phyloP scores from a whole-genome alignment of 2,329 filamentous ascomycete species.

The Cadophora gregata region DNA sequence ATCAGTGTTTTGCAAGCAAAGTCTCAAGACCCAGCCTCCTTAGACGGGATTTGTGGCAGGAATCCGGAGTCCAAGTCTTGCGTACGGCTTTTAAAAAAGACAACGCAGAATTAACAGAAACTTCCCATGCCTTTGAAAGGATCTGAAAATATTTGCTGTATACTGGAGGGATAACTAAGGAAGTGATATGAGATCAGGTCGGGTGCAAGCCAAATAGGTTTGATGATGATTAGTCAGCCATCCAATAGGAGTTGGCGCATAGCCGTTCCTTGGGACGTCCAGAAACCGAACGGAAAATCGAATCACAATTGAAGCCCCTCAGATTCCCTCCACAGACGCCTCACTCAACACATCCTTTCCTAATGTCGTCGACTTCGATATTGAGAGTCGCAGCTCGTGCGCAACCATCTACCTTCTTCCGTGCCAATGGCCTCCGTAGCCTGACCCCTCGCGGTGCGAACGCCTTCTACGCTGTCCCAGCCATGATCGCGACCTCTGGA shows the following conservation, averaged over 20 bases:
- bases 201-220: neutral
- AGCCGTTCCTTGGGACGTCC: neutral
- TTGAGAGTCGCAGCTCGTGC: slow-evolving; percentile 75
- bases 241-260: slow-evolving; percentile 16
- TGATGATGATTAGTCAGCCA: neutral
- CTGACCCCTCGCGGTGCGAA: slow-evolving; percentile 62
- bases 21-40: too few relatives aligned
- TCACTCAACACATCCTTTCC: slow-evolving; percentile 40
- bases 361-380: slow-evolving; percentile 71
- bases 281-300: slow-evolving; percentile 23
- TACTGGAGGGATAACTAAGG: neutral
- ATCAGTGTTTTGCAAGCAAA: neutral
- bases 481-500: slow-evolving; percentile 56
- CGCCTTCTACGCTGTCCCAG: slow-evolving; percentile 57
- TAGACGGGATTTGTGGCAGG: too few relatives aligned
- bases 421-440: slow-evolving; percentile 65
- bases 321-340: slow-evolving; percentile 28
- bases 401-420: slow-evolving; percentile 64
- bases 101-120: neutral
- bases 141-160: neutral
- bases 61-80: too few relatives aligned
- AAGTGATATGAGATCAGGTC: slow-evolving; percentile 11
- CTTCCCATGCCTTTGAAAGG: neutral
- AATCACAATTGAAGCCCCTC: slow-evolving; percentile 16
- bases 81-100: too few relatives aligned